Evolutionary conservation across 2,329 filamentous ascomycete genomes (phyloP), one percentile per base, ranked within the genome.

Genomic region (Sporothrix pseudoabietina): DNA sequence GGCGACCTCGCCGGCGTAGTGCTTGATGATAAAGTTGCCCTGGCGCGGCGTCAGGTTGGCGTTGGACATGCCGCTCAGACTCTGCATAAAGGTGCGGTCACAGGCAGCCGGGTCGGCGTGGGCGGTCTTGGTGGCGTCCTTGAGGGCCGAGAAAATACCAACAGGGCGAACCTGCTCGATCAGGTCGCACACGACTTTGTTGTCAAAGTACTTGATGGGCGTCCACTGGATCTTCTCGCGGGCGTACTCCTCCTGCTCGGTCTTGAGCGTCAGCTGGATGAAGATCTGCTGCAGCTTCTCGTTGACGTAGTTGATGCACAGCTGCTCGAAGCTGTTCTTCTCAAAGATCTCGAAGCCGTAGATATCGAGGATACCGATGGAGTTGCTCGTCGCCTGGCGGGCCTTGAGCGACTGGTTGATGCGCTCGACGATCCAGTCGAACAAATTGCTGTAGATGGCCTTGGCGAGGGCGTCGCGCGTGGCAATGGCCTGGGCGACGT

Each of bases 261-360:
- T 92, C 85, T 97, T 97, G 75, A 99, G 83, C 0, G 96, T 99
- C 78, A 99, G 86, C 82, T 99, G 96, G 77, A 99, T 99, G 81
- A 99, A 99, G 79, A 99, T 98, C 80, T 99, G 96, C 83, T 99
- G 96, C 73, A 99, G 85, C 83, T 99, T 99, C 84, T 99, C 96
- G 82, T 99, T 99, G 80, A 98, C 97, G 80, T 98, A 99, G 85
- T 99, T 99, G 87, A 99, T 99, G 83, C 96, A 99, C 8, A 99
- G 89, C 83, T 99, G 96, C 82, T 99, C 96, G 79, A 99, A 99
- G 77, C 93, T 98, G 85, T 99, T 99, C 84, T 95, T 96, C 81
- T 99, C 96, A 77, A 99, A 99, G 77, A 99, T 99, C 81, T 99
- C 96, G 79, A 99, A 99, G 2, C 96, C 96, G 81, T 99, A 99